Evolutionary conservation across 2,329 filamentous ascomycete species (phyloP).

Genomic region (Harringtonia aguacate): DNA sequence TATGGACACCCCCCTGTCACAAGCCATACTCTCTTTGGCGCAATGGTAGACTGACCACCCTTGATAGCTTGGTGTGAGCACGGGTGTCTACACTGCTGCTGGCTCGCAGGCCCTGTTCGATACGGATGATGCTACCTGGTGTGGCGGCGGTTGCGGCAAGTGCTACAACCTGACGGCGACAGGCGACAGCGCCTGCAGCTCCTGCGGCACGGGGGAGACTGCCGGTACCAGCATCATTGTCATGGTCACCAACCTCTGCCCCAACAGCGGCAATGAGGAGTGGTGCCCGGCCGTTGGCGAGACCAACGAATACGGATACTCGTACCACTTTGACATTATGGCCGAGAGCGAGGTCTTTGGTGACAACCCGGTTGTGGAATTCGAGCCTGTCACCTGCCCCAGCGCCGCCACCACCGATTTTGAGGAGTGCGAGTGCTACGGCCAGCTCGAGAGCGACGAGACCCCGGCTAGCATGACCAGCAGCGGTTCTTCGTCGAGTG

Average conservation of each 20-base stretch:
- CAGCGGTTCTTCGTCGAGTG: neutral
- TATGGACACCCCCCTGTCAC: neutral
- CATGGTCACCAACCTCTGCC: constrained; percentile 25
- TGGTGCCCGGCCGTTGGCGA: constrained; percentile 22
- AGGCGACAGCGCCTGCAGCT: constrained; percentile 13
- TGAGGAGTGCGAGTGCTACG: constrained; percentile 16
- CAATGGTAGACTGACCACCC: neutral
- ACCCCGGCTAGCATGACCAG: neutral
- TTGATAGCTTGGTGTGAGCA: constrained; percentile 4
- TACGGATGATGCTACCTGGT: constrained; percentile 12
- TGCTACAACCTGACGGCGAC: constrained; percentile 20
- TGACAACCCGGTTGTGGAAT: constrained; percentile 22
- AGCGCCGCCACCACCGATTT: constrained; percentile 15
- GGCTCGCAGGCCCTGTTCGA: constrained; percentile 16
- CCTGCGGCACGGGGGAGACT: constrained; percentile 14
- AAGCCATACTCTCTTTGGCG: neutral
- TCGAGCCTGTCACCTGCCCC: constrained; percentile 20
- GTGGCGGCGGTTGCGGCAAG: constrained; percentile 18
- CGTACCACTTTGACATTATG: constrained; percentile 26
- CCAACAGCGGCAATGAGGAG: constrained; percentile 21
- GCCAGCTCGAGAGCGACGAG: constrained; percentile 2
- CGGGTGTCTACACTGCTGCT: constrained; percentile 16
- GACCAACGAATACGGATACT: constrained; percentile 22
- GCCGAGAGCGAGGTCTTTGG: constrained; percentile 20
- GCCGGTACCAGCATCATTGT: constrained; percentile 17